Base-by-base conservation (phyloP, 768 basidiomycete genomes). In the Russula dissimulans region DNA sequence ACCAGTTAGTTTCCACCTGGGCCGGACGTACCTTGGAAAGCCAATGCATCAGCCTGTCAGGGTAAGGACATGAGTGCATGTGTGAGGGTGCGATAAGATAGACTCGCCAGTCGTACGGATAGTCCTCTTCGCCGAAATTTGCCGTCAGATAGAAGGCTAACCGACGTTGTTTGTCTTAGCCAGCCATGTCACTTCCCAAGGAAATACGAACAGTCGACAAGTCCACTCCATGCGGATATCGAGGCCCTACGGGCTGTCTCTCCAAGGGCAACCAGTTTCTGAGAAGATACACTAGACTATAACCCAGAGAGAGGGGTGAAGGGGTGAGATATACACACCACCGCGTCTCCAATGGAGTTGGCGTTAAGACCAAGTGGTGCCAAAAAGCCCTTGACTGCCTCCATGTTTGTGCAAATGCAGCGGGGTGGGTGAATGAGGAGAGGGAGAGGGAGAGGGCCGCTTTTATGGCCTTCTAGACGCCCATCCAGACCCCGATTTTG, bases 201-300 rank as follows among this genome's bases (percentile, higher is more conserved):
- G 17, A 39, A n/a, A 22, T 39, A 69, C 83, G 62, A 68, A 92
- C 90, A 92, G 70, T 92, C 91, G 3, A 93, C 80, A 68, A 93
- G 91, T 39, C 88, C 88, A 71, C 87, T 89, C 90, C 90, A 93
- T 12, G 89, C 90, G 4, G 88, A 89, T 32, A 87, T 77, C 8
- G 89, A 91, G n/a, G 81, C 85, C 43, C 90, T 78, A 62, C 90
- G 79, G 42, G 88, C 89, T 18, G 89, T 91, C 70, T 92, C 91
- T 32, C 90, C 90, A 69, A 92, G 87, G 68, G 92, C 90, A 42
- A 93, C 90, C 29, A 91, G 79, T 86, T 90, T 91, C 90, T 91
- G 65, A n/a, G 41, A 46, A 29, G 60, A 58, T 59, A 53, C 42
- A 17, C 47, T 22, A 52, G 26, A 44, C 56, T 48, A 22, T 7